phyloP scores from a whole-genome alignment of 352 stramenopile species.

The Stramenopiles sp. region DNA sequence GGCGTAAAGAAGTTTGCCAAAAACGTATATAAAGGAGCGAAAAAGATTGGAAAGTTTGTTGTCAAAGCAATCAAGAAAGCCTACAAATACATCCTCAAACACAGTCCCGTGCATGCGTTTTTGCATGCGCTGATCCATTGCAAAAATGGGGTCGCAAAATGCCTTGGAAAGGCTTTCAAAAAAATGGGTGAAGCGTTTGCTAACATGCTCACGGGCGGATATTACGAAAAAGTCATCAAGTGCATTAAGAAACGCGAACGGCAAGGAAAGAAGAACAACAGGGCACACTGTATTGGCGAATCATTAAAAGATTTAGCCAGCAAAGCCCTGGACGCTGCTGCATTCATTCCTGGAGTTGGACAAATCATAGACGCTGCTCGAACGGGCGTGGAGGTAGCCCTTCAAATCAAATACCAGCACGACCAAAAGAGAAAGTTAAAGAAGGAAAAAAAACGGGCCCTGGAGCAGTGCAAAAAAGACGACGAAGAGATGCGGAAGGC shows the following conservation, averaged over 20 bases:
- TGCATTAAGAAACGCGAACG: background rate
- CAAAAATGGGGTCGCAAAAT: background rate
- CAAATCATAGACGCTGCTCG: background rate
- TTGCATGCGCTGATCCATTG: background rate
- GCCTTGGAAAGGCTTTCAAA: constrained; percentile 1
- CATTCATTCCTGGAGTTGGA: background rate
- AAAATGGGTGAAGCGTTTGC: background rate
- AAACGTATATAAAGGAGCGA: background rate
- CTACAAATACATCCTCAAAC: background rate
- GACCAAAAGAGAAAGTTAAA: background rate
- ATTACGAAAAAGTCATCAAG: background rate
- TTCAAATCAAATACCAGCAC: background rate
- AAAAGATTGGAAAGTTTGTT: constrained; percentile 8
- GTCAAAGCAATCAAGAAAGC: background rate
- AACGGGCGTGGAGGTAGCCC: background rate
- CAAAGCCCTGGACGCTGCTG: background rate
- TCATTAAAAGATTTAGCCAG: background rate
- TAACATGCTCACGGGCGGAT: background rate
- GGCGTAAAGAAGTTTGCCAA: background rate
- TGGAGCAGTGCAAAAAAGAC: background rate
- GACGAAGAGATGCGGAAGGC: background rate
- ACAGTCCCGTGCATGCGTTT: background rate
- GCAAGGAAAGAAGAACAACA: background rate
- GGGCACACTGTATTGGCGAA: background rate
- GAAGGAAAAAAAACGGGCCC: background rate